Evolutionary conservation across 495 filamentous ascomycete species (phyloP).

Genomic region (Amniculicola lignicola): DNA sequence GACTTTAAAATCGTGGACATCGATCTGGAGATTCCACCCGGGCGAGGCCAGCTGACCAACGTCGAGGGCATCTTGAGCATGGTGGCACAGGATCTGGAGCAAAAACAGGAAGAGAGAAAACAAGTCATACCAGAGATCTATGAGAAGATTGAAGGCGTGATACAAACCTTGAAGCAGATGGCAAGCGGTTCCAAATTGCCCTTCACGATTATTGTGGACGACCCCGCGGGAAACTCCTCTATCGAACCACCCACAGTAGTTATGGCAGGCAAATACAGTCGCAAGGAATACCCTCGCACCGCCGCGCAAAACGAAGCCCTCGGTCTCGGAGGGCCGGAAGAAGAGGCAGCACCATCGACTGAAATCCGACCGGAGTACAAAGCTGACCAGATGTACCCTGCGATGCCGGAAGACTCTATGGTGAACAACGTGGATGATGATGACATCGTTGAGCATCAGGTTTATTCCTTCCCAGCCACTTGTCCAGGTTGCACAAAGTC

Average conservation of each 20-base stretch:
- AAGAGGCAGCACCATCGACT: conserved; percentile 32
- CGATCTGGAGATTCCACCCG: conserved; percentile 86
- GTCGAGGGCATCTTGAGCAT: conserved; percentile 80
- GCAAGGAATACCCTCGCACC: conserved; percentile 75
- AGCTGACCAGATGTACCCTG: conserved; percentile 36
- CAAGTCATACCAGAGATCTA: conserved; percentile 69
- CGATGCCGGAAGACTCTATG: conserved; percentile 38
- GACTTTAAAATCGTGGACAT: conserved; percentile 76
- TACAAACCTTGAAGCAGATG: conserved; percentile 68
- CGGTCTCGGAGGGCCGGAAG: conserved; percentile 55
- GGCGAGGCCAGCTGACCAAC: conserved; percentile 84
- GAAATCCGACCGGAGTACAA: conserved; percentile 42
- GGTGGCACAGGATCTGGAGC: conserved; percentile 70
- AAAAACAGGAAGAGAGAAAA: conserved; percentile 72
- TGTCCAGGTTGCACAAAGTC: conserved; percentile 85
- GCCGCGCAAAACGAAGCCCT: conserved; percentile 80
- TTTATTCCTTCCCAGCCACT: conserved; percentile 83
- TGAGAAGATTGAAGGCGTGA: conserved; percentile 69
- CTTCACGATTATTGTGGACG: conserved; percentile 82
- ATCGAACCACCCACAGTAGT: conserved; percentile 80
- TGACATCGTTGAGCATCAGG: conserved; percentile 81
- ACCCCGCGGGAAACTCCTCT: conserved; percentile 95
- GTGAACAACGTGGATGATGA: conserved; percentile 52
- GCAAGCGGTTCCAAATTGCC: conserved; percentile 71
- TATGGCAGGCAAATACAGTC: conserved; percentile 69